Evolutionary conservation across 163 green algal genomes (phyloP).

Genomic region (Scenedesmus sp.): DNA sequence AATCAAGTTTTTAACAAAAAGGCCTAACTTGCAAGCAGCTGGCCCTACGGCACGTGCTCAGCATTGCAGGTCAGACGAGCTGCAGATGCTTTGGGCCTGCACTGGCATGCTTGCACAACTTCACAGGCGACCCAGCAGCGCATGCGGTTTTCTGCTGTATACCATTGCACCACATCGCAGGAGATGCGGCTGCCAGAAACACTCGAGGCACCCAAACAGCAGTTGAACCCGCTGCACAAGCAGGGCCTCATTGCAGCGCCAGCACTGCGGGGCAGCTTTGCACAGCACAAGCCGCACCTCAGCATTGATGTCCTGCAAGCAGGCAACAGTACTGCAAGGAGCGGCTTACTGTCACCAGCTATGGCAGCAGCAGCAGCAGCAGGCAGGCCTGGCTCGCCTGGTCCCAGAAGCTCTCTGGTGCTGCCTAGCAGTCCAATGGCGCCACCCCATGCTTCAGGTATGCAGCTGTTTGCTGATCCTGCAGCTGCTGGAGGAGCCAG

Average conservation of each 20-base stretch:
- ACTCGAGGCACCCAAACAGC: neutral
- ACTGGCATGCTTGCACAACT: neutral
- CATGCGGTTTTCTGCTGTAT: neutral
- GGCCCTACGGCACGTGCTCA: neutral
- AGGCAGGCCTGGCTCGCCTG: neutral
- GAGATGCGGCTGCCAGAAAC: constrained; percentile 4
- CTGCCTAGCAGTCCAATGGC: constrained; percentile 52
- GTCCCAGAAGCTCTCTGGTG: constrained; percentile 15
- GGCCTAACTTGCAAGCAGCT: too few species aligned
- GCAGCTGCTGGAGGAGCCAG: neutral
- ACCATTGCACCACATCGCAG: neutral
- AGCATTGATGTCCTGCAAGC: constrained; percentile 23
- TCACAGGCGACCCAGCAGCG: neutral
- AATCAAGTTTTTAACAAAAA: too few species aligned
- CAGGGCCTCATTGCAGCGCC: constrained; percentile 4
- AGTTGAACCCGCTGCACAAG: constrained; percentile 36
- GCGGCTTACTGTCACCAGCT: neutral
- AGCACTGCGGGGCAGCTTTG: constrained; percentile 6
- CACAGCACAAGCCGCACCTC: neutral
- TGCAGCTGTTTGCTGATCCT: neutral
- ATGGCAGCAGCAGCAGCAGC: constrained; percentile 19
- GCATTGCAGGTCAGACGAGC: neutral
- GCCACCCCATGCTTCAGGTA: neutral
- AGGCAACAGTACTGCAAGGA: neutral
- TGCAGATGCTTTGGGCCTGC: neutral